Evolutionary conservation across 2,329 filamentous ascomycete species (phyloP), one percentile per base, ranked within the genome.

Genomic region (Rhynchosporium agropyri): DNA sequence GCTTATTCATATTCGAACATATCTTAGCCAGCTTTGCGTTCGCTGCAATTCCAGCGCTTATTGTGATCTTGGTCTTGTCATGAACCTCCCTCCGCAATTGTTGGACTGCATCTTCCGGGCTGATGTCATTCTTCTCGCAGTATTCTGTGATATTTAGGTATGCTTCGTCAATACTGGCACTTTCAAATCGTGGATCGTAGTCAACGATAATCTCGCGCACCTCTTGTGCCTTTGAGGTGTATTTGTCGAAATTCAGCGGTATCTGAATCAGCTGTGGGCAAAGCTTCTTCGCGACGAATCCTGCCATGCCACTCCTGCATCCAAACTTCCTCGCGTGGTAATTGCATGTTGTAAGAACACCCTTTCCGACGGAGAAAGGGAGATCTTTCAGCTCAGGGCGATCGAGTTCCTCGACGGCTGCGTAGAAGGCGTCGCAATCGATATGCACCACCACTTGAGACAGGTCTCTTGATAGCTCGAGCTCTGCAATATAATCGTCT

Each of bases 371-470:
- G 0, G 94, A 92, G 78, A 99, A 97, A 0, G 95, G 95, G 0
- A 96, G 80, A 45, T 92, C 81, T 64, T 89, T 90, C 51, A 99
- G 82, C 73, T 97, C 93, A 0, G 94, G 95, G 0, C 89, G 83
- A 71, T 91, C 89, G 3, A 93, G 82, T 69, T 88, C 91, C 75
- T 98, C 95, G 0, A 98, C 95, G 0, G 95, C 92, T 0, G 95
- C 95, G 73, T 95, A 99, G 76, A 99, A 99, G 15, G 95, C 95
- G 79, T 99, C 95, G 76, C 95, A 98, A 75, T 99, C 95, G 54
- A 98, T 84, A 74, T 99, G 95, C 0, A 98, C 89, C 29, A 98
- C 85, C 62, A 86, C 81, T 74, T 98, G 95, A 0, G 88, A 89
- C 42, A 99, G 79, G 72, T 98, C 93, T 53, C 95, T 84, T 1